phyloP scores from a whole-genome alignment of 306 rosid genomes.

The Corylus americana region DNA sequence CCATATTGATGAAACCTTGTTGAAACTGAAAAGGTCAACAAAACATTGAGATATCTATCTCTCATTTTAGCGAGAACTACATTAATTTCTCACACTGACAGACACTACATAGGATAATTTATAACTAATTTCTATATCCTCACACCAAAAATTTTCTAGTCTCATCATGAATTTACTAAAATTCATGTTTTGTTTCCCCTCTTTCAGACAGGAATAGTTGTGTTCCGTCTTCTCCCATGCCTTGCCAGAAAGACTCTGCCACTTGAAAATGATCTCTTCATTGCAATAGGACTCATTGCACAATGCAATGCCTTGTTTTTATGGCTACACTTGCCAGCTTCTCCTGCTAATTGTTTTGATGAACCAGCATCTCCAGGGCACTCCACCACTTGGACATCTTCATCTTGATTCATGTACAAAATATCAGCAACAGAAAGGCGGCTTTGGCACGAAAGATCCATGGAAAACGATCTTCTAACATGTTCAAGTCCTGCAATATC shows the following conservation, averaged over 20 bases:
- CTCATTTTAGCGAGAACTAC: not conserved
- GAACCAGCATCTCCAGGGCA: slow-evolving; percentile 45
- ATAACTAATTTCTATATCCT: not conserved
- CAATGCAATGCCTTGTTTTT: slow-evolving; percentile 53
- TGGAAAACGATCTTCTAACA: slow-evolving; percentile 68
- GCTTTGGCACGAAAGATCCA: slow-evolving; percentile 64
- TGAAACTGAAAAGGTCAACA: not conserved
- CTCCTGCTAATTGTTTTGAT: slow-evolving; percentile 57
- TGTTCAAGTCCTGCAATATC: slow-evolving; percentile 45
- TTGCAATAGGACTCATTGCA: slow-evolving; percentile 66
- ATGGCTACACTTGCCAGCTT: slow-evolving; percentile 43
- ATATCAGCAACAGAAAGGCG: slow-evolving; percentile 48
- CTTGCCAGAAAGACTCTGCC: slow-evolving; percentile 64
- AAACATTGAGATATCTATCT: not conserved
- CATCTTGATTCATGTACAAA: slow-evolving; percentile 45
- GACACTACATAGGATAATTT: not conserved
- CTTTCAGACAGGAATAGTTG: slow-evolving; percentile 50
- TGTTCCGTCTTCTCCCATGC: slow-evolving; percentile 58
- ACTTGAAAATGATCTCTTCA: slow-evolving; percentile 91
- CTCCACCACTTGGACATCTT: slow-evolving; percentile 40
- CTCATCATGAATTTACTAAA: not conserved
- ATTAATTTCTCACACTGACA: not conserved
- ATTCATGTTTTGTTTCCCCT: not conserved
- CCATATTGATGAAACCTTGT: not conserved
- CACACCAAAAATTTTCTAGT: not conserved